Evolutionary conservation across 805 yeast species (phyloP).

Genomic region (Hanseniaspora mollemarum): DNA sequence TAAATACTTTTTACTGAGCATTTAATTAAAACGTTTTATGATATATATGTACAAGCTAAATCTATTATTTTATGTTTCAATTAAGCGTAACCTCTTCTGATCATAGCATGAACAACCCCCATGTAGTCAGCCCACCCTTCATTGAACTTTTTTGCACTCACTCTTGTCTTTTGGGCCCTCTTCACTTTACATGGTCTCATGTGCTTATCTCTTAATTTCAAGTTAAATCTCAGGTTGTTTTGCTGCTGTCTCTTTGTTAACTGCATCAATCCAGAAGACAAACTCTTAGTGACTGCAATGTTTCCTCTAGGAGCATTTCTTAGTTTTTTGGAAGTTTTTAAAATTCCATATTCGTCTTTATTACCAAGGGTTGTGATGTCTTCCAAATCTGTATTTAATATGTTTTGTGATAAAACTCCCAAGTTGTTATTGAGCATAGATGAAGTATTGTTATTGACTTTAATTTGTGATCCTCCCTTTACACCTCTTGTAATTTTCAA

Average conservation of each 20-base stretch:
- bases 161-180: constrained; percentile 2
- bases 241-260: background rate
- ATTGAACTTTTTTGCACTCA: background rate
- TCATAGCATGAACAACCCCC: constrained; percentile 8
- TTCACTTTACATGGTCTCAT: constrained; percentile 15
- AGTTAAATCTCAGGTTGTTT: background rate
- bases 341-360: background rate
- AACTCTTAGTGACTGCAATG: background rate
- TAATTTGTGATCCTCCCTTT: constrained; percentile 9
- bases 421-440: constrained; percentile 2
- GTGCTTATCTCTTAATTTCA: constrained; percentile 10
- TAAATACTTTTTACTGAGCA: background rate
- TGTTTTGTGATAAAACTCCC: background rate
- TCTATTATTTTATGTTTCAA: background rate
- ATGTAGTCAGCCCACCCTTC: constrained; percentile 11
- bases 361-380: background rate
- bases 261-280: background rate
- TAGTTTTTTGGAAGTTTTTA: constrained; percentile 1
- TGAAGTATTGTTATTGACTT: constrained; percentile 1
- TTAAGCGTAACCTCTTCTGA: constrained; percentile 13
- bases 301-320: background rate
- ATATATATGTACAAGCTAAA: constrained; percentile 3
- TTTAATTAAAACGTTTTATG: background rate
- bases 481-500: constrained; percentile 12
- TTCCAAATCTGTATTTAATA: background rate